Base-by-base conservation (phyloP, 176 grass and related monocot species). In the Eleusine coracana region DNA sequence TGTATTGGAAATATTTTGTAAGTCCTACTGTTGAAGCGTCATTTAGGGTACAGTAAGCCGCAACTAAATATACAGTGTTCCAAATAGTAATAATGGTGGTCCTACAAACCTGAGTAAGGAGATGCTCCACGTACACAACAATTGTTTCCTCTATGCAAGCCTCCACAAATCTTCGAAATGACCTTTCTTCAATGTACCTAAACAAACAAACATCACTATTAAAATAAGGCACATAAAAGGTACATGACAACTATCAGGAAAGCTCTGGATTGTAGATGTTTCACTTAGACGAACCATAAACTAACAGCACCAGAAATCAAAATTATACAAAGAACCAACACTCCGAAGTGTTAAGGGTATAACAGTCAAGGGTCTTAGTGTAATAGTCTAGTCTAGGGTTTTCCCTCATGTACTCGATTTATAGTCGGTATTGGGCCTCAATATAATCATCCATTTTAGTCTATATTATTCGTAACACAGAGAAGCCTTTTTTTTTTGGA, bases 161-260 rank as follows among this genome's bases (percentile, higher is more conserved):
- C 87, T 99, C 93, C 70, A 92, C 93, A 86, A 99, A 99, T 80
- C 97, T 99, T 90, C 91, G 89, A 80, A 94, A 99, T 56, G 81
- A 87, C 88, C 97, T 96, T 84, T 99, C 96, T 79, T 99, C 97
- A 86, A 94, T 96, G 82, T 91, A 96, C 56, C 97, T 97, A 83
- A 41, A 84, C 37, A 82, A 52, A 66, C 20, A 76, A 75, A 74
- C 28, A 78, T 28, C 50, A 21, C 3, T 60, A 27, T 83, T 70
- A 75, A 69, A 79, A 45, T 56, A 62, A 84, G 76, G 63, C 67
- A 21, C 7, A 71, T 50, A 84, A 70, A 74, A 68, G 56, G 55
- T 73, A 55, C 39, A 48, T 39, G 29, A 58, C 25, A 18, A 73
- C 76, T 66, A 83, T 64, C 45, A 50, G 82, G 21, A 70, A 60